Base-by-base conservation (phyloP, 2,329 filamentous ascomycete genomes). In the Neurospora sp. region DNA sequence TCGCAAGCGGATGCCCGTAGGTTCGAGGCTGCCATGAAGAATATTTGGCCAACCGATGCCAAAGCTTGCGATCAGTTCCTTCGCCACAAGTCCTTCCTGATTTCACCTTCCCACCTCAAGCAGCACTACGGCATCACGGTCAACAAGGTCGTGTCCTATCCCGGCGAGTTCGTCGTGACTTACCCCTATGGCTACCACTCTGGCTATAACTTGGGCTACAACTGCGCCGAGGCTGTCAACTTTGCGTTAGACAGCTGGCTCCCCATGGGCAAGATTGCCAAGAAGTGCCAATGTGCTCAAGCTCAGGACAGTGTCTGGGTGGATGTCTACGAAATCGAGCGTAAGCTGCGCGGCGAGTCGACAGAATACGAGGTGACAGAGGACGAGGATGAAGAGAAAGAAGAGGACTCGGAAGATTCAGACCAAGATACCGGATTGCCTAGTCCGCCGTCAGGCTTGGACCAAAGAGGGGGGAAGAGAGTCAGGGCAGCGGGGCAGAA, bases 161-260 rank as follows among this genome's bases (percentile, higher is more conserved):
- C 97, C 72, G 95, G 96, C 71, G 96, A 99, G 77, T 99, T 99
- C 74, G 93, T 99, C 72, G 97, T 99, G 73, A 99, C 96, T 0
- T 99, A 97, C 78, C 96, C 96, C 0, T 99, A 98, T 76, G 96
- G 96, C 28, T 99, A 99, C 78, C 96, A 99, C 78, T 99, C 96
- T 5, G 96, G 96, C 4, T 99, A 96, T 80, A 99, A 99, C 76
- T 83, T 99, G 43, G 96, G 96, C 17, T 99, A 99, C 83, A 99
- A 99, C 79, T 99, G 96, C 80, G 96, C 96, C 37, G 96, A 99
- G 79, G 97, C 96, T 8, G 96, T 99, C 82, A 99, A 99, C 78
- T 99, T 99, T 79, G 96, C 95, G 5, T 89, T 97, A 8, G 94
- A 97, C 74, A 91, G 92, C 38, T 99, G 96, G 96, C 82, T 99